Evolutionary conservation across 2,329 filamentous ascomycete genomes (phyloP).

Genomic region (Ceratocystis destructans): DNA sequence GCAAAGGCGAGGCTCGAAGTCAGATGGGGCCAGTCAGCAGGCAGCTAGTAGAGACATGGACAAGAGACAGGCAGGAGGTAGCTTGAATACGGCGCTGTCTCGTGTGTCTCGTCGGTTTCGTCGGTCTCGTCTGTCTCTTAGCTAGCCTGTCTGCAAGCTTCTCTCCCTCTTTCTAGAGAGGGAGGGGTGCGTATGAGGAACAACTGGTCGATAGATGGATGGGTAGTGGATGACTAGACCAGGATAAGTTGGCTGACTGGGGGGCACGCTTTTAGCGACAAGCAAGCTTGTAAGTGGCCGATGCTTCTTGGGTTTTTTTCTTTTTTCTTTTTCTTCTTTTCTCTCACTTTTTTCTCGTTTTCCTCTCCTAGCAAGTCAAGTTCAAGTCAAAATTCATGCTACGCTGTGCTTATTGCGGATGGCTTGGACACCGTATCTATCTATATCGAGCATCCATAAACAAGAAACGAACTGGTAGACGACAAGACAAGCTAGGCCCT

Average conservation of each 20-base stretch:
- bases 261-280: background rate
- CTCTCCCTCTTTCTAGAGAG: background rate
- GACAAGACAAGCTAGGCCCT: background rate
- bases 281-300: slow-evolving; percentile 7
- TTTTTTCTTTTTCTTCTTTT: background rate
- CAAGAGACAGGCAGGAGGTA: background rate
- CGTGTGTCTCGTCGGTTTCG: background rate
- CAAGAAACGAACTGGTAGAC: background rate
- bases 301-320: background rate
- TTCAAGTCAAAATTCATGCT: background rate
- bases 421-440: background rate
- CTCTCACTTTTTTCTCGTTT: background rate
- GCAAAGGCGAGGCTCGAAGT: background rate
- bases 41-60: background rate
- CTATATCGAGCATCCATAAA: background rate
- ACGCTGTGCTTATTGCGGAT: background rate
- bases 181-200: background rate
- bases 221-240: background rate
- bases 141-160: background rate
- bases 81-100: background rate
- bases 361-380: background rate
- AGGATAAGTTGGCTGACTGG: background rate
- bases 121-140: background rate
- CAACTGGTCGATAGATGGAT: background rate
- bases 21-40: background rate